Evolutionary conservation across 495 filamentous ascomycete genomes (phyloP), one percentile per base, ranked within the genome.

Genomic region (Usnea hakonensis): DNA sequence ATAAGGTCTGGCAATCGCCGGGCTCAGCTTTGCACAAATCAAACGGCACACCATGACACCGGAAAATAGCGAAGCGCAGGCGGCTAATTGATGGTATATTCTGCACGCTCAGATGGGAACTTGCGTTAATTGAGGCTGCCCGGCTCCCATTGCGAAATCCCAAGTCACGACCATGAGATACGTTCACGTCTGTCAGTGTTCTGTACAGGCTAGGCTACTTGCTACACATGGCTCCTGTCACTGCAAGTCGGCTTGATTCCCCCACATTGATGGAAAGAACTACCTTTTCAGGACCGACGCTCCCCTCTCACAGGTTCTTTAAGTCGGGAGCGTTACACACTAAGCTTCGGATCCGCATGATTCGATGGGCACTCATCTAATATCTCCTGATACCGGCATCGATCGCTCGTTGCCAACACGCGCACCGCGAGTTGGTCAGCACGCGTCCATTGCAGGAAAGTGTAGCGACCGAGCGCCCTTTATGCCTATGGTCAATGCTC

Each of bases 381-480:
- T 50, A 60, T 41, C 58, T 58, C 40, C 65, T 63, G 50, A 64
- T 62, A 38, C 23, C 28, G 52, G 48, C 58, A 60, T 92, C 83
- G 58, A 60, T 92, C 83, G 58, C 80, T 82, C 26, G 81, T 72
- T 23, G 91, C 91, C 5, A 98, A 71, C 32, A 97, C 95, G 46
- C 93, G 79, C 32, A 87, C 83, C n/a, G 94, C 94, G 30, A 95
- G 75, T 59, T 96, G 81, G 37, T 90, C 95, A 3, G 92, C 95
- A 74, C 97, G 97, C 57, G 88, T 88, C 60, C 97, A 74, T 95
- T 91, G 74, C 97, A 95, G 16, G 87, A 90, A 16, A 97, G 89
- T 5, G 90, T 93, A 26, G 90, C 90, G 57, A 91, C 88, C 38
- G 92, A 92, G 56, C 91, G 86, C 26, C 89, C 88, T 77, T 76